Conservation (phyloP, 176 grass and related monocot genomes). For the Cymbopogon citratus region DNA sequence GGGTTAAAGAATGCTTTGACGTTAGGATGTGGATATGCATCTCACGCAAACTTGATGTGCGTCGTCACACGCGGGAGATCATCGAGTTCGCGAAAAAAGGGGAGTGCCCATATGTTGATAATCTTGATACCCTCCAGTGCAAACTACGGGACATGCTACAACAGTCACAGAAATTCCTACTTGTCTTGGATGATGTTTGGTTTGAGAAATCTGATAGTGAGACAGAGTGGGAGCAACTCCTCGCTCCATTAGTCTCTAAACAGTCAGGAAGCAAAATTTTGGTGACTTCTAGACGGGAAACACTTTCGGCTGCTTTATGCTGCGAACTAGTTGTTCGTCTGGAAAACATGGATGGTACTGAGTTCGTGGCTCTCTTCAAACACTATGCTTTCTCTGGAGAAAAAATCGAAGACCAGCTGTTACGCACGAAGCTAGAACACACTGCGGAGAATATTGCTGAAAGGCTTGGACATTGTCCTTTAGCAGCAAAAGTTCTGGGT, state of each 20-base stretch:
- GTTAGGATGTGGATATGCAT: conserved; percentile 6
- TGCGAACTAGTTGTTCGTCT: too few species aligned
- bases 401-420: too few species aligned
- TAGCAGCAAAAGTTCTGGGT: too few species aligned
- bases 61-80: background rate
- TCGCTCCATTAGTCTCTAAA: background rate
- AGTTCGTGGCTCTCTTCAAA: too few species aligned
- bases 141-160: background rate
- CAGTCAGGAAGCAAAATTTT: too few species aligned
- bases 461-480: too few species aligned
- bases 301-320: too few species aligned
- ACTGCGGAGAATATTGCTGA: too few species aligned
- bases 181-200: background rate
- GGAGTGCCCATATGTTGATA: background rate
- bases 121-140: background rate
- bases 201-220: background rate
- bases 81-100: background rate
- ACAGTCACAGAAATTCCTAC: background rate
- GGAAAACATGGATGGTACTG: too few species aligned
- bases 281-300: too few species aligned
- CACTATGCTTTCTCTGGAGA: too few species aligned
- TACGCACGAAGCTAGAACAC: too few species aligned
- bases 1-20: background rate
- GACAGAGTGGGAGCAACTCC: background rate
- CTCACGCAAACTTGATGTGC: background rate